Conservation (phyloP, 805 yeast species). For the Brettanomyces bruxellensis region DNA sequence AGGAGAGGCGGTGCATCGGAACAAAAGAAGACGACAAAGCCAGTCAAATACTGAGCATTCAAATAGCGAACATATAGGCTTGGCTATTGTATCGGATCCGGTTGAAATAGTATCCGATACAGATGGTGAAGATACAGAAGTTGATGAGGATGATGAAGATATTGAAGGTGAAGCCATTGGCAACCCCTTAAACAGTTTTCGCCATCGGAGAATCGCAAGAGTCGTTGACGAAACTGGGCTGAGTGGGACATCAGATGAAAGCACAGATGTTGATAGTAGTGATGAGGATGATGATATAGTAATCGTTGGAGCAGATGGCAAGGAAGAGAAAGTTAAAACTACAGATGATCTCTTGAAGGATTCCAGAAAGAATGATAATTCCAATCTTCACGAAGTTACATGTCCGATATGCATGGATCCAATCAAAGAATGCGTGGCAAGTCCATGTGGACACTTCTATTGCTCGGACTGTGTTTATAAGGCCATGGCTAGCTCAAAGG, state of each 20-base stretch:
- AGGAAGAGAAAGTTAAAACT: slow-evolving; percentile 22
- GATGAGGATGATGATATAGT: slow-evolving; percentile 20
- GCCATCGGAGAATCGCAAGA: too few relatives aligned
- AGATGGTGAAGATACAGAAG: neutral
- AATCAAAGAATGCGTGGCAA: slow-evolving; percentile 36
- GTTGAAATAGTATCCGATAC: neutral
- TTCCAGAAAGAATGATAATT: slow-evolving; percentile 13
- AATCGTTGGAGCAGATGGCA: slow-evolving; percentile 26
- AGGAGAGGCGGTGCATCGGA: too few relatives aligned
- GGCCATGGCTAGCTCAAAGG: slow-evolving; percentile 38
- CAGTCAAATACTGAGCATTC: too few relatives aligned
- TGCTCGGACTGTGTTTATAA: slow-evolving; percentile 45
- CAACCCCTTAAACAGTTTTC: too few relatives aligned
- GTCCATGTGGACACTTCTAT: slow-evolving; percentile 52
- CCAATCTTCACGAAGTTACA: slow-evolving; percentile 26
- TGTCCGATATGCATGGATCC: slow-evolving; percentile 53
- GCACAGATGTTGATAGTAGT: neutral
- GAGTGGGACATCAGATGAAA: too few relatives aligned
- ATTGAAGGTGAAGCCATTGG: neutral
- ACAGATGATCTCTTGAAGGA: slow-evolving; percentile 26
- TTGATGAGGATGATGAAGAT: neutral
- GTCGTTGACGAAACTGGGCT: too few relatives aligned
- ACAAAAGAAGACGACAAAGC: too few relatives aligned
- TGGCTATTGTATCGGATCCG: too few relatives aligned
- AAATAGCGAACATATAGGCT: too few relatives aligned